Conservation (phyloP, 148 eudicot species). For the Fagopyrum esculentum region DNA sequence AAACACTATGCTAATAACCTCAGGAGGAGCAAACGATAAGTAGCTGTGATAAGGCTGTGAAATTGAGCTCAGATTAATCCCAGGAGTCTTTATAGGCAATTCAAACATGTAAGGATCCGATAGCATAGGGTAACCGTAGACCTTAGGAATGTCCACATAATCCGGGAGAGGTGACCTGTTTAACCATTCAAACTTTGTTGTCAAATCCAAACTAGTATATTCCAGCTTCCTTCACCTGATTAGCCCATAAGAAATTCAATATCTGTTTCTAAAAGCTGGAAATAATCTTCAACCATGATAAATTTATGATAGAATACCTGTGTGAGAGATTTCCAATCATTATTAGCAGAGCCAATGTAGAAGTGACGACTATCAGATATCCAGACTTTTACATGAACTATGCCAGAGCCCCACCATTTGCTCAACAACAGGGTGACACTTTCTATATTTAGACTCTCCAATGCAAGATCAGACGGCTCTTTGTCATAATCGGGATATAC, state of each 20-base stretch:
- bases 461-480: conserved; percentile 65
- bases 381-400: conserved; percentile 91
- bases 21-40: conserved; percentile 96
- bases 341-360: conserved; percentile 91
- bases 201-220: conserved; percentile 26
- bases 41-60: conserved; percentile 38
- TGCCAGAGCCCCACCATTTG: conserved; percentile 87
- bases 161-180: conserved; percentile 70
- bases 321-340: conserved; percentile 95
- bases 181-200: conserved; percentile 8
- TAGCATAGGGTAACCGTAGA: conserved; percentile 62
- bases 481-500: conserved; percentile 77
- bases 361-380: conserved; percentile 59
- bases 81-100: conserved; percentile 54
- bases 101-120: conserved; percentile 55
- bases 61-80: conserved; percentile 22
- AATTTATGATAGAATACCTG: conserved; percentile 37
- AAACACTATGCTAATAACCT: conserved; percentile 40
- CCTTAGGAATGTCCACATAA: conserved; percentile 43
- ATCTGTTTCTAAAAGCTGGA: not conserved
- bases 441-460: conserved; percentile 69
- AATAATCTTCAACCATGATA: not conserved
- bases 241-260: conserved; percentile 10
- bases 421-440: conserved; percentile 58
- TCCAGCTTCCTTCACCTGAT: conserved; percentile 86